A percentile compares a stretch with the other conserved stretches of the same genome.
Evolutionary conservation across 805 yeast genomes (phyloP).

Genomic region (Ogataea zsoltii): DNA sequence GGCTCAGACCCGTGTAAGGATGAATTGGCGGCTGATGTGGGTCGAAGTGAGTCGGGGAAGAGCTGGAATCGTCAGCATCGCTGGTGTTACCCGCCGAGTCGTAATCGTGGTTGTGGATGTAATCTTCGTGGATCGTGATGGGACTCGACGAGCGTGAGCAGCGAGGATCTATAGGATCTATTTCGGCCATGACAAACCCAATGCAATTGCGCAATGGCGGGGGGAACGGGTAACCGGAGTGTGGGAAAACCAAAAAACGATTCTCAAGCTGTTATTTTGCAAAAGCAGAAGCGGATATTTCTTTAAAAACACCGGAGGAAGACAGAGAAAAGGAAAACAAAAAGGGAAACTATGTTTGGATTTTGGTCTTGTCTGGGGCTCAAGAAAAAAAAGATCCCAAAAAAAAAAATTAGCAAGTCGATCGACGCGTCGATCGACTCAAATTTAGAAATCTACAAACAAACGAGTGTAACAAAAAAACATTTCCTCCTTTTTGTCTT

Average conservation of each 20-base stretch:
- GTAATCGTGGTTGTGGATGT: constrained; percentile 17
- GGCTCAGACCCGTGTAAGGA: constrained; percentile 6
- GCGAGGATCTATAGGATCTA: neutral
- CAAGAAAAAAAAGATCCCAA: too few relatives aligned
- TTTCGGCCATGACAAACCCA: neutral
- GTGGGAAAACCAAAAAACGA: too few relatives aligned
- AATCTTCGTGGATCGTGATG: constrained; percentile 27
- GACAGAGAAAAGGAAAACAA: constrained; percentile 4
- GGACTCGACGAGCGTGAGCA: constrained; percentile 15
- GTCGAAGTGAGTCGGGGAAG: neutral
- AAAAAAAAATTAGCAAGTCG: neutral
- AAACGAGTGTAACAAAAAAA: too few relatives aligned
- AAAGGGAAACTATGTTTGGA: neutral
- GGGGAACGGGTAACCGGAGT: too few relatives aligned
- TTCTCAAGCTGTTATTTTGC: neutral
- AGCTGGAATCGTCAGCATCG: constrained; percentile 4
- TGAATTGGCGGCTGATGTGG: neutral
- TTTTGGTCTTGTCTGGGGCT: neutral
- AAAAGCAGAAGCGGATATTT: neutral
- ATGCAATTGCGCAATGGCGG: too few relatives aligned
- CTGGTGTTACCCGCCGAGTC: constrained; percentile 9
- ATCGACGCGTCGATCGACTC: neutral
- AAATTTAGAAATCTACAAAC: too few relatives aligned
- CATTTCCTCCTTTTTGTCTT: neutral
- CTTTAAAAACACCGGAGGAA: neutral